A percentile compares a stretch with the other conserved stretches of the same genome.
Conservation (phyloP, 2,329 filamentous ascomycete genomes). For the Phaeomoniella chlamydospora region DNA sequence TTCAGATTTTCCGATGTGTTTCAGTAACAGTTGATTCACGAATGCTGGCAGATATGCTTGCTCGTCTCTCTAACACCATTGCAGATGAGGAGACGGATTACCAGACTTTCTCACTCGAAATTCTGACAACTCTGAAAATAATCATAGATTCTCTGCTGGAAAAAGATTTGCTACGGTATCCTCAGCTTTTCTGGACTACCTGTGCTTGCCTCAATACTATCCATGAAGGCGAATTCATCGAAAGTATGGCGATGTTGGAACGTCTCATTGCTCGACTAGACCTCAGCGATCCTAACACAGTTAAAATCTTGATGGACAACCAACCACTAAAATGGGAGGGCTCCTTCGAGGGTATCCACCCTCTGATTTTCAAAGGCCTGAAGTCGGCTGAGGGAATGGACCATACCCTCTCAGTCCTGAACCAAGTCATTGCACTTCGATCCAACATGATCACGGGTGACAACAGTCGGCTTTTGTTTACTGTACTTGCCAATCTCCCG, state of each 20-base stretch:
- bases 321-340: conserved; percentile 83
- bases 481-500: conserved; percentile 82
- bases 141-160: conserved; percentile 75
- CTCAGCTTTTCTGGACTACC: conserved; percentile 94
- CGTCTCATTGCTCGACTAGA: conserved; percentile 75
- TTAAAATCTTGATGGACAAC: conserved; percentile 59
- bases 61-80: conserved; percentile 87
- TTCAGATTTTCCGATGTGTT: conserved; percentile 93
- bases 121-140: conserved; percentile 81
- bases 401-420: conserved; percentile 60
- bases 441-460: conserved; percentile 70
- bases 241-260: conserved; percentile 82
- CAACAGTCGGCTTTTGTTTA: conserved; percentile 68
- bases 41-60: conserved; percentile 96
- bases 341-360: conserved; percentile 71
- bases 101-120: conserved; percentile 95
- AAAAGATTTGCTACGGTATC: conserved; percentile 71
- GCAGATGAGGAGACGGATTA: conserved; percentile 90
- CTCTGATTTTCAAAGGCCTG: conserved; percentile 78
- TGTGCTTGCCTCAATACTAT: conserved; percentile 94
- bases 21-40: conserved; percentile 77
- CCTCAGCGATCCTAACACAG: conserved; percentile 53
- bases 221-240: conserved; percentile 87
- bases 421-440: conserved; percentile 64
- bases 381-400: conserved; percentile 74